Conservation (phyloP, 768 basidiomycete genomes). For the Pilatotrama ljubarskyi region DNA sequence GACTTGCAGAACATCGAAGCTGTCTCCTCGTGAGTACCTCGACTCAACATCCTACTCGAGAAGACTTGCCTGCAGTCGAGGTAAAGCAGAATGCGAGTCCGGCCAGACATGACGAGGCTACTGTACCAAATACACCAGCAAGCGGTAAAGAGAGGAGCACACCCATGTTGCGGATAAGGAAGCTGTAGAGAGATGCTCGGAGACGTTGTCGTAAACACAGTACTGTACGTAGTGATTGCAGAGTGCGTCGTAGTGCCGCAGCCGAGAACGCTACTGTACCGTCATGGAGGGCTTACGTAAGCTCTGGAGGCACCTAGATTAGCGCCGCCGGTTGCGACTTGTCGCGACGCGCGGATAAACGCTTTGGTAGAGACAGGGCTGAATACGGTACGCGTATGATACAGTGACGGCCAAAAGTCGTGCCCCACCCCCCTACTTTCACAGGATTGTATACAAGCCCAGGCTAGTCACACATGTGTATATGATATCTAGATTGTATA, state of each 20-base stretch:
- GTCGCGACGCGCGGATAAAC: too few relatives aligned
- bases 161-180: conserved; percentile 54
- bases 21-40: conserved; percentile 27
- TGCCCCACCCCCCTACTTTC: too few relatives aligned
- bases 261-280: background rate
- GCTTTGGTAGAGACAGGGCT: too few relatives aligned
- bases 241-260: background rate
- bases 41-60: background rate
- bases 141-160: conserved; percentile 72
- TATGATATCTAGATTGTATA: too few relatives aligned
- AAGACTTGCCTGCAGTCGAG: conserved; percentile 70
- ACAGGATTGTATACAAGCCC: too few relatives aligned
- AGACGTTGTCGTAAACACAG: background rate
- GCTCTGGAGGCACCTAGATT: too few relatives aligned
- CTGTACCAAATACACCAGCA: conserved; percentile 62
- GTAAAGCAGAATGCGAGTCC: conserved; percentile 86
- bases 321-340: too few relatives aligned
- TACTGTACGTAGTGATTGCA: background rate
- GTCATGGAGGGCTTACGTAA: background rate
- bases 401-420: too few relatives aligned
- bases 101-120: conserved; percentile 82
- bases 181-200: background rate
- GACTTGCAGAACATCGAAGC: conserved; percentile 98
- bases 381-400: too few relatives aligned
- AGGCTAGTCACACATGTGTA: too few relatives aligned